These are phyloP conservation scores for Debaryomyces sp. DNA, from an alignment of 1,139 yeast species.

Conservation along the genomic window DNA sequence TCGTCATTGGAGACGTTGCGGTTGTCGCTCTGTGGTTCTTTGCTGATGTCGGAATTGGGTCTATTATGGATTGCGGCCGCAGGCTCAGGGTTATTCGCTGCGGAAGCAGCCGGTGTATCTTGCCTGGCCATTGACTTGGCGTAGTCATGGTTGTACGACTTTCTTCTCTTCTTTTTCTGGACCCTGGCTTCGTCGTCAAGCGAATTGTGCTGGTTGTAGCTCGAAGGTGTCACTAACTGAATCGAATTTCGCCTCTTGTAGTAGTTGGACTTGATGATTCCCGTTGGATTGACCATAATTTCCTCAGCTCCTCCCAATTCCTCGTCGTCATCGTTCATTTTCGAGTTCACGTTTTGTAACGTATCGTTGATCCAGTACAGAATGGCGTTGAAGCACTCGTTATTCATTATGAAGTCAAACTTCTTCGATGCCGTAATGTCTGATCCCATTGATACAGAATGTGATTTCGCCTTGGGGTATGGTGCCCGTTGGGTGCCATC, in stretches of 20 bases:
- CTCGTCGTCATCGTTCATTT: slow-evolving; percentile 12
- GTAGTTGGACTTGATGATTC: slow-evolving; percentile 21
- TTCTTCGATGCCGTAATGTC: slow-evolving; percentile 5
- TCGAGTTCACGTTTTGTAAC: slow-evolving; percentile 13
- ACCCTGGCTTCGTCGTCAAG: not conserved
- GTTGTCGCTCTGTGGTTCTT: not conserved
- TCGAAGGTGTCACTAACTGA: slow-evolving; percentile 16
- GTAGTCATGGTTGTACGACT: slow-evolving; percentile 13
- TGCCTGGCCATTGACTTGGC: not conserved
- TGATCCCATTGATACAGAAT: slow-evolving; percentile 9
- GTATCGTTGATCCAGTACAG: slow-evolving; percentile 39
- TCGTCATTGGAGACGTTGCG: not conserved
- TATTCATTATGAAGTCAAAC: slow-evolving; percentile 41
- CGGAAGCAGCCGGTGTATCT: not conserved
- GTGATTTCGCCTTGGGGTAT: slow-evolving; percentile 6
- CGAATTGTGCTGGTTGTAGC: slow-evolving; percentile 6
- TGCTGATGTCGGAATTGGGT: not conserved
- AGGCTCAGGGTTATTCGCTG: not conserved
- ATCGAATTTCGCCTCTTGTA: slow-evolving; percentile 29
- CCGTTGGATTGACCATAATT: slow-evolving; percentile 29
- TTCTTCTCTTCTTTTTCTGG: slow-evolving; percentile 20
- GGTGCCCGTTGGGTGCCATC: not conserved
- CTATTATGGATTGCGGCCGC: not conserved
- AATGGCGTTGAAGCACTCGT: slow-evolving; percentile 45
- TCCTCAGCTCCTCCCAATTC: slow-evolving; percentile 19